phyloP scores from a whole-genome alignment of 208 protist species.

The Herpetomonas samuelpessoai region DNA sequence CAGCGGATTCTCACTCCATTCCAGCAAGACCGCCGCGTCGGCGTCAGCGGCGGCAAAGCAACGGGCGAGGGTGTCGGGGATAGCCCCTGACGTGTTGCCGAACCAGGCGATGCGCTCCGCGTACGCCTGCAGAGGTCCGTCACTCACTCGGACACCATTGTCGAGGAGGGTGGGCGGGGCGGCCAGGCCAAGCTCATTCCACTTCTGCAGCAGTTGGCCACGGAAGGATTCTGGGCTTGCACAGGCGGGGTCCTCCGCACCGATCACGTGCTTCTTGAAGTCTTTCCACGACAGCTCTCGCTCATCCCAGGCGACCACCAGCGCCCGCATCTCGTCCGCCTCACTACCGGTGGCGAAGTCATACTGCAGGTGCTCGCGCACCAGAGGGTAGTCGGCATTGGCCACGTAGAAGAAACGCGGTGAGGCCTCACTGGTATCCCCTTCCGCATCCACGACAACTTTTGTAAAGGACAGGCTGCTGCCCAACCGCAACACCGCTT shows the following conservation, averaged over 20 bases:
- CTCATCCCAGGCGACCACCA: slow-evolving; percentile 36
- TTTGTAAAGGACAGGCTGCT: slow-evolving; percentile 26
- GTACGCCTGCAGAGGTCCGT: slow-evolving; percentile 51
- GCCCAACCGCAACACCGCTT: slow-evolving; percentile 21
- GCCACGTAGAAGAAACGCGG: slow-evolving; percentile 28
- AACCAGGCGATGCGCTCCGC: slow-evolving; percentile 35
- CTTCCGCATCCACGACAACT: slow-evolving; percentile 19
- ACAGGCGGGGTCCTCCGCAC: slow-evolving; percentile 34
- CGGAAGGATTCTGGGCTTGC: slow-evolving; percentile 27
- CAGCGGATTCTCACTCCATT: slow-evolving; percentile 40
- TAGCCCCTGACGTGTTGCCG: slow-evolving; percentile 12
- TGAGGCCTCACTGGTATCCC: slow-evolving; percentile 2
- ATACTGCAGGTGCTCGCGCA: slow-evolving; percentile 17
- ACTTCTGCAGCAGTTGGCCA: slow-evolving; percentile 27
- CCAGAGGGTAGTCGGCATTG: slow-evolving; percentile 26
- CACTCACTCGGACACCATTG: slow-evolving; percentile 52
- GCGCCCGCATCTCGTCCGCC: neutral
- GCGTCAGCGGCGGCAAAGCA: slow-evolving; percentile 21
- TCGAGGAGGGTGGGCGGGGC: slow-evolving; percentile 36
- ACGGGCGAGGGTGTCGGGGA: slow-evolving; percentile 34
- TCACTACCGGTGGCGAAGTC: neutral
- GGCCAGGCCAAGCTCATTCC: slow-evolving; percentile 31
- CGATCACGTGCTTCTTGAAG: slow-evolving; percentile 39
- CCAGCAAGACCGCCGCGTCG: slow-evolving; percentile 21
- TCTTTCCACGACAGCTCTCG: slow-evolving; percentile 25